A percentile compares a stretch with the other conserved stretches of the same genome.
These are phyloP conservation scores for Backusella macrospora DNA, from an alignment of 192 early-diverging fungal species.

Conservation along the genomic window DNA sequence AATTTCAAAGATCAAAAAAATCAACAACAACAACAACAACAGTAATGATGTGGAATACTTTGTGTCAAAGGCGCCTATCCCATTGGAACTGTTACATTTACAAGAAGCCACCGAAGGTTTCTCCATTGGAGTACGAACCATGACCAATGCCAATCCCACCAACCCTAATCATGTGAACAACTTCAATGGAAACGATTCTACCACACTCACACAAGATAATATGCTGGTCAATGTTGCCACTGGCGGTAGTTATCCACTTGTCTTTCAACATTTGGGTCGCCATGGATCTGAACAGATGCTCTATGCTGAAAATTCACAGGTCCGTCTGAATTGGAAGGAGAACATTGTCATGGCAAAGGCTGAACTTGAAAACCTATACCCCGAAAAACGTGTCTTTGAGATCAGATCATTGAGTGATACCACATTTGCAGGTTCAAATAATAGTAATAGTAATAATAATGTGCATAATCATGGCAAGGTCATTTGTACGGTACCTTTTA, in stretches of 20 bases:
- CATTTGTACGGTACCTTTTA: constrained; percentile 55
- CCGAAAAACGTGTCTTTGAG: constrained; percentile 52
- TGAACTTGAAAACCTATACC: constrained; percentile 29
- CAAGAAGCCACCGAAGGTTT: constrained; percentile 33
- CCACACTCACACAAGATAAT: not conserved
- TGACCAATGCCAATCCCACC: not conserved
- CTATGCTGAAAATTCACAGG: constrained; percentile 72
- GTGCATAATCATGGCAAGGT: constrained; percentile 51
- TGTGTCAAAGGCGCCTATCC: constrained; percentile 74
- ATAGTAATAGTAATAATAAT: constrained; percentile 34
- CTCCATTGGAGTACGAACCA: constrained; percentile 23
- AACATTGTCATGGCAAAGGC: constrained; percentile 69
- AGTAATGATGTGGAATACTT: constrained; percentile 62
- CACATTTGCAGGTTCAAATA: constrained; percentile 25
- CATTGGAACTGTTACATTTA: constrained; percentile 72
- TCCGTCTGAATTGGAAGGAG: constrained; percentile 80
- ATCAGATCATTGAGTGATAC: constrained; percentile 52
- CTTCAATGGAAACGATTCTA: not conserved
- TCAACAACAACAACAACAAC: constrained; percentile 28
- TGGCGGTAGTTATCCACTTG: constrained; percentile 60
- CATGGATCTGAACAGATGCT: constrained; percentile 68
- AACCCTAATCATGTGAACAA: constrained; percentile 32
- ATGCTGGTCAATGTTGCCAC: constrained; percentile 23
- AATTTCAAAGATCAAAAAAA: constrained; percentile 65
- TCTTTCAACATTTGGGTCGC: constrained; percentile 75